These are phyloP conservation scores for Ascosphaera apis DNA, from an alignment of 2,329 filamentous ascomycete genomes.

Conservation along the genomic window DNA sequence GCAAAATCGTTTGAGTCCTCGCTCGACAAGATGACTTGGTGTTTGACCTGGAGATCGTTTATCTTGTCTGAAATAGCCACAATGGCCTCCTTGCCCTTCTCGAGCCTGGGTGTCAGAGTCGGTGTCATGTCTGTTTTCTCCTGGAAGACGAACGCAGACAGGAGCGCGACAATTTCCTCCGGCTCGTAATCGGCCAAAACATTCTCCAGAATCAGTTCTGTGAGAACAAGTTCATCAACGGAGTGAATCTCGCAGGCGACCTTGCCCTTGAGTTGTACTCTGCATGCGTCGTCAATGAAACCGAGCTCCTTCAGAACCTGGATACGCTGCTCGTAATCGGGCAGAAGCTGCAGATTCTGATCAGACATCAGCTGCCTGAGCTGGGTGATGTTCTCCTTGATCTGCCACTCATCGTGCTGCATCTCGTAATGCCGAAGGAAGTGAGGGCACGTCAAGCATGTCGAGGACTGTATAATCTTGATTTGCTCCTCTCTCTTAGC, in stretches of 20 bases:
- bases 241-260: conserved; percentile 97
- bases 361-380: conserved; percentile 79
- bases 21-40: conserved; percentile 75
- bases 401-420: conserved; percentile 90
- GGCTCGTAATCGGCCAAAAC: conserved; percentile 87
- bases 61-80: conserved; percentile 80
- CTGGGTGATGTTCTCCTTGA: conserved; percentile 78
- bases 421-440: conserved; percentile 69
- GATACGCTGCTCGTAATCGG: conserved; percentile 90
- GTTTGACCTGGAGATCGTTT: conserved; percentile 65
- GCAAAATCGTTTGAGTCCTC: conserved; percentile 90
- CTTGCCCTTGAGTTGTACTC: conserved; percentile 91
- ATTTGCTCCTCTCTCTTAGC: conserved; percentile 45
- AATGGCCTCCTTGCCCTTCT: conserved; percentile 65
- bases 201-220: conserved; percentile 89
- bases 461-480: conserved; percentile 36
- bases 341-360: conserved; percentile 83
- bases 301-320: conserved; percentile 74
- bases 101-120: conserved; percentile 56
- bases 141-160: conserved; percentile 92
- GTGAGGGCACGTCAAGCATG: conserved; percentile 45
- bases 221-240: conserved; percentile 85
- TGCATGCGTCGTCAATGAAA: conserved; percentile 69
- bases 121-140: conserved; percentile 77
- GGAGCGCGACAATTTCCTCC: conserved; percentile 81